These are phyloP conservation scores for Abelmoschus esculentus DNA, from an alignment of 345 rosid species.

Conservation along the genomic window DNA sequence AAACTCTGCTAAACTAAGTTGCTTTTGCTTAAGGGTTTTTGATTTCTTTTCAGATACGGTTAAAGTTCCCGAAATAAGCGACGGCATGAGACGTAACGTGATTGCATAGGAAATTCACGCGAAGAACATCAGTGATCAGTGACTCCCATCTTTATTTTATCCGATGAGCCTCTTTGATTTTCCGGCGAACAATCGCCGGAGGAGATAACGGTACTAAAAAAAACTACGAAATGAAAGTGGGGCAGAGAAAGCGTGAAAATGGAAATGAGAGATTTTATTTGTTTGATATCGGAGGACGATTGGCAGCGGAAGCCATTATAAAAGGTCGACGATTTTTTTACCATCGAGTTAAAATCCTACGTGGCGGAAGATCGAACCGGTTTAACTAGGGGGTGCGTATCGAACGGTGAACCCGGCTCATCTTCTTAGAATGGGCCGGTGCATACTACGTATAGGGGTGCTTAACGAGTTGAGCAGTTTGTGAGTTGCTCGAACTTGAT, in stretches of 20 bases:
- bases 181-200: conserved; percentile 15
- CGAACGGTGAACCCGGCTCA: not conserved
- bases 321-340: not conserved
- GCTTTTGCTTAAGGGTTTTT: conserved; percentile 24
- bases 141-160: conserved; percentile 13
- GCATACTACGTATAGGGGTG: conserved; percentile 17
- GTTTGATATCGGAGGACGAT: not conserved
- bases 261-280: not conserved
- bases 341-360: conserved; percentile 1
- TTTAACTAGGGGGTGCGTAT: conserved; percentile 15
- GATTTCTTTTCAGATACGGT: conserved; percentile 17
- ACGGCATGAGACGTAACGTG: conserved; percentile 34
- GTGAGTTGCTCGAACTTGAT: too few species aligned
- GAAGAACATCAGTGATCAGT: conserved; percentile 18
- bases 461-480: too few species aligned
- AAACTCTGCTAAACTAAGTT: conserved; percentile 38
- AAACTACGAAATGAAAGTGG: not conserved
- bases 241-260: conserved; percentile 3
- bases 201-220: not conserved
- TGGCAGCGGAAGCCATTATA: not conserved
- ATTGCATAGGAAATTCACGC: conserved; percentile 9
- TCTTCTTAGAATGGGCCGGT: not conserved
- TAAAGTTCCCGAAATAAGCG: conserved; percentile 46
- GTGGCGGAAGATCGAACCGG: conserved; percentile 6
- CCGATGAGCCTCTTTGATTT: not conserved